Base-by-base conservation (phyloP, 1,284 basidiomycete genomes). In the Erythrobasidium hasegawianum region DNA sequence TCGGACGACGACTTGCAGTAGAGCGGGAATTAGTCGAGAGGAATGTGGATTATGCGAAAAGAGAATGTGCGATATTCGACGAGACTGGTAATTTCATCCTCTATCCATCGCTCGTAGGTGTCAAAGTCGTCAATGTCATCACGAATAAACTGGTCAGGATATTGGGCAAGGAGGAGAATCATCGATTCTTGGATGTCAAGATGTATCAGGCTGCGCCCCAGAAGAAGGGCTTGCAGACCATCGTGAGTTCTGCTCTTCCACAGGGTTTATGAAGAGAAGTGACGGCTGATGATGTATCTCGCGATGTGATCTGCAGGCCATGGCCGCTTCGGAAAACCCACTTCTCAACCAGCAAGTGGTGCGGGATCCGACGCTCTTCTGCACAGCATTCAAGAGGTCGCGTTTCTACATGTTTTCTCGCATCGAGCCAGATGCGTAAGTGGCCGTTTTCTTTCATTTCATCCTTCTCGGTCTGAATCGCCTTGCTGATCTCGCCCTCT, bases 331-430 rank as follows among this genome's bases (percentile, higher is more conserved):
- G 7, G 85, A 90, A 27, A 99, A 99, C 76, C 96, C 96, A 0
- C 84, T 99, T 29, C 81, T 97, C 22, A 87, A 90, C 10, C 89
- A 88, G 64, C 89, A 88, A 76, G 85, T 83, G 16, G 82, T 82
- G 24, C 82, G 89, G 52, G 96, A 98, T 76, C 95, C 96, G 2
- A 97, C 89, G 0, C 81, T 99, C 24, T 90, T 97, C 75, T 89
- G 88, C 70, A 93, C 94, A 0, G 95, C 90, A 1, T 93, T 88
- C 80, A 96, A 95, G 77, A 87, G 90, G 52, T 85, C 86, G 55
- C 83, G 96, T n/a, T 97, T 99, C 81, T 98, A 97, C 79, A 83
- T 99, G 79, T 98, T 98, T 76, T 95, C 92, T 1, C 85, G 89
- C 38, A 84, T 84, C n/a, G 88, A 90, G 75, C 91, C 91, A 33